These are phyloP conservation scores for Dendrostoma leiphaemia DNA, from an alignment of 2,329 filamentous ascomycete species.

Conservation along the genomic window DNA sequence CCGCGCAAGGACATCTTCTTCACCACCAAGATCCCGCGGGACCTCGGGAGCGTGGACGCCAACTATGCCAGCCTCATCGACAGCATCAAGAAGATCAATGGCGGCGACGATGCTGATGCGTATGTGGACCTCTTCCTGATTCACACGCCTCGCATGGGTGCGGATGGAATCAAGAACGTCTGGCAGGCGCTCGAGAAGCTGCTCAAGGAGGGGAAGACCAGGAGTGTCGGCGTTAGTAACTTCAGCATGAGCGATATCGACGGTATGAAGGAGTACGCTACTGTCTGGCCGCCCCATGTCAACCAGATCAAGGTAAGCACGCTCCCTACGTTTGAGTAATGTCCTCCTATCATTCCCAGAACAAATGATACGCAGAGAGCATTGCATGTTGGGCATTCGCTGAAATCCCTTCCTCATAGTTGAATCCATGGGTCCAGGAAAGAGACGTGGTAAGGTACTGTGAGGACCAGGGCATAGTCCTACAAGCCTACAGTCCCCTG, in stretches of 20 bases:
- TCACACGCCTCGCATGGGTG: constrained; percentile 3
- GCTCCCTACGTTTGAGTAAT: too few species aligned
- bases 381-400: too few species aligned
- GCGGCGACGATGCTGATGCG: neutral
- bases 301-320: constrained; percentile 9
- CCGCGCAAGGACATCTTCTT: constrained; percentile 13
- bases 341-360: too few species aligned
- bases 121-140: constrained; percentile 13
- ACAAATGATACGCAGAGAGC: too few species aligned
- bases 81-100: constrained; percentile 12
- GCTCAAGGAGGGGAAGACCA: constrained; percentile 9
- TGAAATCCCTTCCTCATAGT: too few species aligned
- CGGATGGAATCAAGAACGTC: constrained; percentile 9
- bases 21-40: constrained; percentile 12
- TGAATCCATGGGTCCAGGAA: constrained; percentile 68
- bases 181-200: constrained; percentile 9
- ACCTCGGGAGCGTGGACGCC: neutral
- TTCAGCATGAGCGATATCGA: constrained; percentile 1
- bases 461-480: constrained; percentile 45
- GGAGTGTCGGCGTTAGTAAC: constrained; percentile 12
- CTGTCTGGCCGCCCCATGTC: constrained; percentile 12
- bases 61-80: constrained; percentile 6
- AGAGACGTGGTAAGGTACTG: constrained; percentile 57
- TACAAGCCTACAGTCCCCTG: constrained; percentile 53
- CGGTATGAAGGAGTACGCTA: constrained; percentile 13